A percentile compares a stretch with the other conserved stretches of the same genome.
Conservation (phyloP, 257 asterid genomes). For the Petunia axillaris region DNA sequence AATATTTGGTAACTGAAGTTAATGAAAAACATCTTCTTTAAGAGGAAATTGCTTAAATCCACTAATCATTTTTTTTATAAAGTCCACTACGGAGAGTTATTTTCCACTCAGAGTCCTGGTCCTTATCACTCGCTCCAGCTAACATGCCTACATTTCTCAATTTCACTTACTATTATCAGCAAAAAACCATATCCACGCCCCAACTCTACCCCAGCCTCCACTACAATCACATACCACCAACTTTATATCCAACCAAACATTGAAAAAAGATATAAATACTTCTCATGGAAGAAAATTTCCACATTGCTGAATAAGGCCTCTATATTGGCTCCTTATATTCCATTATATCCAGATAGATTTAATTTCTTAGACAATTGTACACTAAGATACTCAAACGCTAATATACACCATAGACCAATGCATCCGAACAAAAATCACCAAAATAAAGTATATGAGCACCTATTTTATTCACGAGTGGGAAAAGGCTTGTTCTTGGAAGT, state of each 20-base stretch:
- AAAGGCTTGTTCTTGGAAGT: background rate
- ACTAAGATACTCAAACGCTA: background rate
- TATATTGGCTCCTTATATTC: background rate
- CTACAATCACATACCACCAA: conserved; percentile 12
- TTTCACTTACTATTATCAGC: background rate
- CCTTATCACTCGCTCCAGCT: background rate
- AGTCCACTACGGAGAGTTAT: background rate
- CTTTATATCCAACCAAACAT: conserved; percentile 11
- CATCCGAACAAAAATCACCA: background rate
- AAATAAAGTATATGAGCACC: background rate
- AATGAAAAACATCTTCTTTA: background rate
- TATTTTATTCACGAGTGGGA: background rate
- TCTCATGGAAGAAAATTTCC: background rate
- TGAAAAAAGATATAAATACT: background rate
- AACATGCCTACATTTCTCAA: background rate
- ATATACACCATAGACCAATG: background rate
- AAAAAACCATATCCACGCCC: background rate
- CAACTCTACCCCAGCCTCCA: background rate
- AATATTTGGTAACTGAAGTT: conserved; percentile 2
- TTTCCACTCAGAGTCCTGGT: background rate
- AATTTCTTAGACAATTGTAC: background rate
- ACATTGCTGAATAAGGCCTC: background rate
- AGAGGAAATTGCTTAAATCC: background rate
- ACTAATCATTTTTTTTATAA: background rate
- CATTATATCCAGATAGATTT: background rate